Evolutionary conservation across 768 basidiomycete species (phyloP).

Genomic region (Boletus vinaceobasis): DNA sequence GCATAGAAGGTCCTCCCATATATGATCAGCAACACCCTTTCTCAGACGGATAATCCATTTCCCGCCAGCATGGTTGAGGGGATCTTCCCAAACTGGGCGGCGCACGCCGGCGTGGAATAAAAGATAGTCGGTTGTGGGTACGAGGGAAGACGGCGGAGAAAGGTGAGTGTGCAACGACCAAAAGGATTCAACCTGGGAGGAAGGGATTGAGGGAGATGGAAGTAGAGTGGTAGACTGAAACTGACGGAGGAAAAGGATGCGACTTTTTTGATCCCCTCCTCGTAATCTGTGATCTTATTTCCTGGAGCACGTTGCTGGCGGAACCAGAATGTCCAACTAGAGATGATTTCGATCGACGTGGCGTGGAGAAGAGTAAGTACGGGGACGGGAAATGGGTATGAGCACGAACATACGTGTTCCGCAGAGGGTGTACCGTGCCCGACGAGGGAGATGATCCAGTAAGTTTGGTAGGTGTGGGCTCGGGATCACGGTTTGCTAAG

Average conservation of each 20-base stretch:
- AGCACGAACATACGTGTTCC: conserved; percentile 78
- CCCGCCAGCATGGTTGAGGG: conserved; percentile 80
- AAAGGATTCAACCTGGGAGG: conserved; percentile 83
- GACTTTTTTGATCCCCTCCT: conserved; percentile 92
- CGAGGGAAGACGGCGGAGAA: conserved; percentile 74
- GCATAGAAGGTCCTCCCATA: conserved; percentile 88
- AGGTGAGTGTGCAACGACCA: conserved; percentile 95
- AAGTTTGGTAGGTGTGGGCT: conserved; percentile 41
- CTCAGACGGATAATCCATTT: conserved; percentile 94
- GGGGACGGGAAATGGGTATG: conserved; percentile 13
- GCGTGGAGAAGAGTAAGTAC: conserved; percentile 15
- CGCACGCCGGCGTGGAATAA: conserved; percentile 84
- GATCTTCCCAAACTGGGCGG: conserved; percentile 95
- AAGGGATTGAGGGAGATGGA: conserved; percentile 7
- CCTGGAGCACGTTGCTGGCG: conserved; percentile 87
- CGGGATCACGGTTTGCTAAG: conserved; percentile 38
- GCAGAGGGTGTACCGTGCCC: conserved; percentile 62
- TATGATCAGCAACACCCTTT: conserved; percentile 85
- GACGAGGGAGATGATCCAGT: conserved; percentile 21
- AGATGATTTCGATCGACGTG: conserved; percentile 18
- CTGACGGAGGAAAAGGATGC: conserved; percentile 83
- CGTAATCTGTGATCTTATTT: conserved; percentile 86
- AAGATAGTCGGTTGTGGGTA: conserved; percentile 91
- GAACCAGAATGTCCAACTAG: conserved; percentile 90
- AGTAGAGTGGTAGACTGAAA: conserved; percentile 7